Evolutionary conservation across 192 early-diverging fungal species (phyloP).

Genomic region (Backusella circina): DNA sequence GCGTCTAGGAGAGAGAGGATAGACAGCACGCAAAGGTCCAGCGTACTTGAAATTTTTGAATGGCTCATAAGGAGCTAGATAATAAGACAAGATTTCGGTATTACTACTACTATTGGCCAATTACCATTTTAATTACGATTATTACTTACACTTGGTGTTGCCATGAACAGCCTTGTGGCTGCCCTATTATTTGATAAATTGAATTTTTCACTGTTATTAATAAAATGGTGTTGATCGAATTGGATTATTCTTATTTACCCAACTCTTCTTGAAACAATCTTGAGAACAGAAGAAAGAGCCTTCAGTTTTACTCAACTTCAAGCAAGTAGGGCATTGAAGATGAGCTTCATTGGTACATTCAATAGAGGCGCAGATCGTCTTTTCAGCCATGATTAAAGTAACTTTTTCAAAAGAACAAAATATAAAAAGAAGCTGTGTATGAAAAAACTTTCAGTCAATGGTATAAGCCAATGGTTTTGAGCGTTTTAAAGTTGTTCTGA

Average conservation of each 20-base stretch:
- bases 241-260: slow-evolving; percentile 38
- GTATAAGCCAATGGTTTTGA: not conserved
- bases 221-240: not conserved
- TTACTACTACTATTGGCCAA: not conserved
- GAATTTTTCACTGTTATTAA: not conserved
- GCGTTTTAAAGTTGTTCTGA: not conserved
- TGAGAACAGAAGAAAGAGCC: slow-evolving; percentile 73
- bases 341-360: slow-evolving; percentile 64
- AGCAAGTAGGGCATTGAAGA: slow-evolving; percentile 75
- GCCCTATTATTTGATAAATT: not conserved
- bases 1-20: slow-evolving; percentile 70
- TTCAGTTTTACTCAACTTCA: slow-evolving; percentile 53
- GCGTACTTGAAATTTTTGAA: slow-evolving; percentile 60
- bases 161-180: slow-evolving; percentile 15
- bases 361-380: slow-evolving; percentile 37
- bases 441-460: not conserved
- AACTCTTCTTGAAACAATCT: slow-evolving; percentile 66
- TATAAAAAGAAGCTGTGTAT: not conserved
- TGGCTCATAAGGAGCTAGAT: slow-evolving; percentile 46
- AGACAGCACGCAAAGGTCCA: slow-evolving; percentile 65
- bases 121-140: not conserved
- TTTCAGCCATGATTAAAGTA: not conserved
- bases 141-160: not conserved
- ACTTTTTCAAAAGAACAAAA: not conserved
- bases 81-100: not conserved